Evolutionary conservation across 2,329 filamentous ascomycete species (phyloP).

Genomic region (Cordyceps cicadae): DNA sequence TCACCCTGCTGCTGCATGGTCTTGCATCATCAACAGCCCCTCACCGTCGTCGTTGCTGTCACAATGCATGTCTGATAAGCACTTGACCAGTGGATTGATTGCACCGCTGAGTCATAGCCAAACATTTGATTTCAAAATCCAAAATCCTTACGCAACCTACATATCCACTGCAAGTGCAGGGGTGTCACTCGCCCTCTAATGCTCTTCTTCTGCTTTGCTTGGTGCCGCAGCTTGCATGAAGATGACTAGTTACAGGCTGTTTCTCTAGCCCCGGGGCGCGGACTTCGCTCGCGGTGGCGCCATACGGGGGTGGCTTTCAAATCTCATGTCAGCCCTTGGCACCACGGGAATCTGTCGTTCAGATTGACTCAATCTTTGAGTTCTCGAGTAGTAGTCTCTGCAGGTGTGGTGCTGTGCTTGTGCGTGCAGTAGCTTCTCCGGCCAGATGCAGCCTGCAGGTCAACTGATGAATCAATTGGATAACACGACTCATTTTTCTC

Average conservation of each 20-base stretch:
- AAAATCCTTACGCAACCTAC: too few relatives aligned
- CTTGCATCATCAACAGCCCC: too few relatives aligned
- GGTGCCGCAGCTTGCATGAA: too few relatives aligned
- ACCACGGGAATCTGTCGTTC: neutral
- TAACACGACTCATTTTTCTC: neutral
- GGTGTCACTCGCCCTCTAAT: neutral
- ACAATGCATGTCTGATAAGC: neutral
- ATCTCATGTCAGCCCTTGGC: neutral
- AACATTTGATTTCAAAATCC: neutral
- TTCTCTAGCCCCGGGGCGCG: neutral
- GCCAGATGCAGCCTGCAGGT: neutral
- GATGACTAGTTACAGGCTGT: too few relatives aligned
- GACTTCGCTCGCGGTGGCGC: neutral
- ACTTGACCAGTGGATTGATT: neutral
- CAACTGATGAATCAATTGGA: neutral
- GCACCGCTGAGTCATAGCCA: neutral
- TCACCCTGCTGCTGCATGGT: too few relatives aligned
- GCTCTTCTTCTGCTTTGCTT: too few relatives aligned
- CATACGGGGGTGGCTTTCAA: neutral
- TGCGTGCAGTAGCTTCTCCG: neutral
- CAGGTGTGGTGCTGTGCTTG: neutral
- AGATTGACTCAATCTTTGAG: neutral
- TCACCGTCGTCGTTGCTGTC: neutral
- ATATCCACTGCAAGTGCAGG: neutral
- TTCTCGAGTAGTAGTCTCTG: neutral